Conservation (phyloP, 805 yeast species). For the Cephaloascus albidus region DNA sequence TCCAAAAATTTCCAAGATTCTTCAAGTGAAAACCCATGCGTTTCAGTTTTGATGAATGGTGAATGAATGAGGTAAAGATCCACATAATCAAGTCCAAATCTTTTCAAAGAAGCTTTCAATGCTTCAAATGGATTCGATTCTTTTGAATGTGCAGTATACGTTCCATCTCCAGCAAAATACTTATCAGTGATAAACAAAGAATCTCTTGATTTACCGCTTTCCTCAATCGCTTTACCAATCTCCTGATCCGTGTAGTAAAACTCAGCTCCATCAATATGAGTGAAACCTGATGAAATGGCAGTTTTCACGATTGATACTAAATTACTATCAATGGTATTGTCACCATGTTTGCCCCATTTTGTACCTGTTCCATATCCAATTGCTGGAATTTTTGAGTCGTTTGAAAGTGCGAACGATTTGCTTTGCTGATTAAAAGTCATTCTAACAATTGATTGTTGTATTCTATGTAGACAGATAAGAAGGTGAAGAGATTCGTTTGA, state of each 20-base stretch:
- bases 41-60: slow-evolving; percentile 18
- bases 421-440: no score
- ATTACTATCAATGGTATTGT: slow-evolving; percentile 11
- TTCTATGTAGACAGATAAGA: no score
- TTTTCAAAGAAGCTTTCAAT: slow-evolving; percentile 13
- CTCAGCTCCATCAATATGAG: slow-evolving; percentile 54
- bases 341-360: slow-evolving; percentile 28
- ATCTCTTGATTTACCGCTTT: slow-evolving; percentile 14
- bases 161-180: slow-evolving; percentile 14
- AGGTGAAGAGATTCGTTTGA: no score
- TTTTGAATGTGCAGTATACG: slow-evolving; percentile 1
- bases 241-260: slow-evolving; percentile 41
- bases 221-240: slow-evolving; percentile 20
- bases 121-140: slow-evolving; percentile 16
- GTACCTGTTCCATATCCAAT: slow-evolving; percentile 37
- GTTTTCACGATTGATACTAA: slow-evolving; percentile 20
- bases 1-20: slow-evolving; percentile 25
- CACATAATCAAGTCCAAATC: slow-evolving; percentile 18
- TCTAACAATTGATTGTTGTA: no score
- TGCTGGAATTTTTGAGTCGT: slow-evolving; percentile 29
- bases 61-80: slow-evolving; percentile 26
- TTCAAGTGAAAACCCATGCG: slow-evolving; percentile 17
- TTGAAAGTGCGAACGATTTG: slow-evolving; percentile 4
- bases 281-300: slow-evolving; percentile 34
- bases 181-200: slow-evolving; percentile 19